phyloP scores from a whole-genome alignment of 2,329 filamentous ascomycete genomes.

The Fusarium verticillioides region DNA sequence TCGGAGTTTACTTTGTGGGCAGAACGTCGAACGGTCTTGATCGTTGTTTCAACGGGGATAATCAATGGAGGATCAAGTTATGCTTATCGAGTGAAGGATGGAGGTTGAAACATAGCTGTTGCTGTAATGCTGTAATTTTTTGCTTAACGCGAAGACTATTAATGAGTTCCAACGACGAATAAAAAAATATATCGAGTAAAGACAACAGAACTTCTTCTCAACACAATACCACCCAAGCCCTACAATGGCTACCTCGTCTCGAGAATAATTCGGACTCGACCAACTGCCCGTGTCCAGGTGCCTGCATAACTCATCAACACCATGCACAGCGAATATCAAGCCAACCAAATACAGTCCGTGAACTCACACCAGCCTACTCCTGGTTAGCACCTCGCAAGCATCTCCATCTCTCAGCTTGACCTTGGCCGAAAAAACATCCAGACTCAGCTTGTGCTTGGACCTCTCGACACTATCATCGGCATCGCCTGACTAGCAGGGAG shows the following conservation, averaged over 20 bases:
- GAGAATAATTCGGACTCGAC: not conserved
- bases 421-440: constrained; percentile 3
- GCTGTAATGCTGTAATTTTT: not conserved
- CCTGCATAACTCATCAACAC: not conserved
- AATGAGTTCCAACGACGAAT: not conserved
- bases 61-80: not conserved
- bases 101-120: not conserved
- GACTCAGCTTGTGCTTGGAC: constrained; percentile 21
- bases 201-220: not conserved
- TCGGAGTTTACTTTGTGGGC: not conserved
- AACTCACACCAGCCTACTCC: constrained; percentile 10
- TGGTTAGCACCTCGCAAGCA: constrained; percentile 4
- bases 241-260: not conserved
- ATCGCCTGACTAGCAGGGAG: constrained; percentile 13
- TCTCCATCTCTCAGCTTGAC: not conserved
- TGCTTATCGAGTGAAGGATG: not conserved
- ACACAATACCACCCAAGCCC: not conserved
- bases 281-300: not conserved
- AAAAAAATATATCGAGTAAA: not conserved
- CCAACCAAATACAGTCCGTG: not conserved
- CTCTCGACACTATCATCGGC: constrained; percentile 2
- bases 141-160: not conserved
- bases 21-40: not conserved
- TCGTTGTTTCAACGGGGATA: not conserved
- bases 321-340: not conserved